Evolutionary conservation across 306 rosid species (phyloP).

Genomic region (barrel medic (Medicago truncatula)): DNA sequence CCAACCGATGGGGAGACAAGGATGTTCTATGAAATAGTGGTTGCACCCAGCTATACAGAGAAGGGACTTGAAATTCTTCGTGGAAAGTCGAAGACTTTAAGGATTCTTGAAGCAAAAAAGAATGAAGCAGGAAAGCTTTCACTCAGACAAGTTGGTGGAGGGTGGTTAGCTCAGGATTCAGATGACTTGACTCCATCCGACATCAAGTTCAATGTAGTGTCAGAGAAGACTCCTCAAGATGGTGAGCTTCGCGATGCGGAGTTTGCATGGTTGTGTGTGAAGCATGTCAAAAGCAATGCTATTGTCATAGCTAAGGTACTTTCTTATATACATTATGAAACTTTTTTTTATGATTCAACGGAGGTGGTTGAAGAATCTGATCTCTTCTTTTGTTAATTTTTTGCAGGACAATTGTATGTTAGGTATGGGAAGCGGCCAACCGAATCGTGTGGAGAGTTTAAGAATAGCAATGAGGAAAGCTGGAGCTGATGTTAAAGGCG

Average conservation of each 20-base stretch:
- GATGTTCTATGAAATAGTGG: slow-evolving; percentile 97
- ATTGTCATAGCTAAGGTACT: slow-evolving; percentile 86
- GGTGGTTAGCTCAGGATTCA: slow-evolving; percentile 92
- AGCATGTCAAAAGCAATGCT: slow-evolving; percentile 97
- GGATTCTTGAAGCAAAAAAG: slow-evolving; percentile 81
- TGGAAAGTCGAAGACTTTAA: slow-evolving; percentile 80
- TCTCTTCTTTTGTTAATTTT: slow-evolving; percentile 1
- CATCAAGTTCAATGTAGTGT: slow-evolving; percentile 63
- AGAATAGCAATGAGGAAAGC: slow-evolving; percentile 90
- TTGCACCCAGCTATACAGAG: slow-evolving; percentile 86
- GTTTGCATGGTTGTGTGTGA: slow-evolving; percentile 91
- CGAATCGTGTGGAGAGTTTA: slow-evolving; percentile 87
- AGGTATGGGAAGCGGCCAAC: slow-evolving; percentile 99
- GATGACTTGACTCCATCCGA: slow-evolving; percentile 80
- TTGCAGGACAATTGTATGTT: slow-evolving; percentile 85
- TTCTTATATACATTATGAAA: neutral
- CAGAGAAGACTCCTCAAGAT: slow-evolving; percentile 69
- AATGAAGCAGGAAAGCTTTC: slow-evolving; percentile 87
- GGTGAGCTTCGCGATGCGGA: slow-evolving; percentile 70
- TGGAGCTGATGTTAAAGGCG: slow-evolving; percentile 85
- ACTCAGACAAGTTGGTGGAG: slow-evolving; percentile 94
- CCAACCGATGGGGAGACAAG: slow-evolving; percentile 91
- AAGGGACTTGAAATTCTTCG: slow-evolving; percentile 88
- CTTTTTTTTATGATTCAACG: slow-evolving; percentile 11
- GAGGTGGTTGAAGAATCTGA: slow-evolving; percentile 32